Evolutionary conservation across 2,329 filamentous ascomycete genomes (phyloP).

Genomic region (Hypoxylon sp.): DNA sequence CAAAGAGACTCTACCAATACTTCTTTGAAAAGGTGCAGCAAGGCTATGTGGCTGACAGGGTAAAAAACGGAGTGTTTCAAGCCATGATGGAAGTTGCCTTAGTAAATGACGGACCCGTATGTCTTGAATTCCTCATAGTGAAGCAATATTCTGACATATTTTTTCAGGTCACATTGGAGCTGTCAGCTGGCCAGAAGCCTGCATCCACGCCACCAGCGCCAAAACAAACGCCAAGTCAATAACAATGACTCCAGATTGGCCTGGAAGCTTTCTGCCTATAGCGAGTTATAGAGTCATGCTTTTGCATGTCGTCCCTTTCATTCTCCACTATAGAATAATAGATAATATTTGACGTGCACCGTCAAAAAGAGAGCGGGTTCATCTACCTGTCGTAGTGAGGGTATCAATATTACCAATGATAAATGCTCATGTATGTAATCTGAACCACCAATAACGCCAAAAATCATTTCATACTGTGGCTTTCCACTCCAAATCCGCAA

Average conservation of each 20-base stretch:
- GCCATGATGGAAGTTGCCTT: slow-evolving; percentile 98
- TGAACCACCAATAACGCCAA: slow-evolving; percentile 20
- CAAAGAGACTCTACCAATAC: slow-evolving; percentile 84
- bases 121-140: slow-evolving; percentile 58
- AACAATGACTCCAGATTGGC: slow-evolving; percentile 5
- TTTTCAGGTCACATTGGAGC: slow-evolving; percentile 58
- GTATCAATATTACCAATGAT: slow-evolving; percentile 39
- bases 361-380: slow-evolving; percentile 20
- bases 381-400: slow-evolving; percentile 31
- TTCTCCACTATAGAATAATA: slow-evolving; percentile 15
- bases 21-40: slow-evolving; percentile 84
- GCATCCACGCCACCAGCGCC: slow-evolving; percentile 38
- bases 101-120: slow-evolving; percentile 85
- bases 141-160: slow-evolving; percentile 32
- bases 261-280: not conserved
- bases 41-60: slow-evolving; percentile 78
- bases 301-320: not conserved
- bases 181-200: slow-evolving; percentile 50
- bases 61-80: slow-evolving; percentile 97
- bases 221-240: slow-evolving; percentile 21
- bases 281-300: not conserved
- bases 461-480: slow-evolving; percentile 11
- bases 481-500: slow-evolving; percentile 5
- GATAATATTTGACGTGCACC: slow-evolving; percentile 1
- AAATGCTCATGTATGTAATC: slow-evolving; percentile 15